phyloP scores from a whole-genome alignment of 108 stramenopile species.

The Pseudonitzschia multiseries region DNA sequence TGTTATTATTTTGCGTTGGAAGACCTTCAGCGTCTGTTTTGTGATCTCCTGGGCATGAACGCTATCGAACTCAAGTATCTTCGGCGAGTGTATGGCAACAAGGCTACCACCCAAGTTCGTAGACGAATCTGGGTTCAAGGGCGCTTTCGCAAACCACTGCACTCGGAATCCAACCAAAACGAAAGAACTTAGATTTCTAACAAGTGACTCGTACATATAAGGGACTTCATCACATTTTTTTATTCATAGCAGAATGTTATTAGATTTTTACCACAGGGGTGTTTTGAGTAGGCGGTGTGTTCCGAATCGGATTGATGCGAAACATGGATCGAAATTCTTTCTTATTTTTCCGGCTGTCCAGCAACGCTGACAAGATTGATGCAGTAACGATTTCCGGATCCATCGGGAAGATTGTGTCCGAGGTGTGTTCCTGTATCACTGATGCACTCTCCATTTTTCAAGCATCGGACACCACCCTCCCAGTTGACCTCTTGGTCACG shows the following conservation, averaged over 20 bases:
- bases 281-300: neutral
- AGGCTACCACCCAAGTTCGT: slow-evolving; percentile 46
- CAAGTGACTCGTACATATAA: neutral
- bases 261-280: neutral
- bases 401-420: slow-evolving; percentile 82
- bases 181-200: neutral
- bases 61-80: slow-evolving; percentile 64
- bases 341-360: slow-evolving; percentile 44
- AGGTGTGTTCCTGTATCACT: slow-evolving; percentile 84
- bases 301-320: too few relatives aligned
- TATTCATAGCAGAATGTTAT: neutral
- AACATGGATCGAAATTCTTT: neutral
- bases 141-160: slow-evolving; percentile 47
- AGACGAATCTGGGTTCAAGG: slow-evolving; percentile 80
- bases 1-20: slow-evolving; percentile 75
- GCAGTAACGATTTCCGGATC: slow-evolving; percentile 86
- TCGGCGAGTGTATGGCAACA: slow-evolving; percentile 56
- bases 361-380: slow-evolving; percentile 92
- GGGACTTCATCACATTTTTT: neutral
- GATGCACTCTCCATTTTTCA: slow-evolving; percentile 83
- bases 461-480: slow-evolving; percentile 85
- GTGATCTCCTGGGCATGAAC: slow-evolving; percentile 46
- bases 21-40: slow-evolving; percentile 61
- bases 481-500: slow-evolving; percentile 88
- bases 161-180: neutral